Percentiles rank a stretch among this genome's conserved stretches.
phyloP scores from a whole-genome alignment of 1,139 yeast species.

The Entelexis sorbosivorans region DNA sequence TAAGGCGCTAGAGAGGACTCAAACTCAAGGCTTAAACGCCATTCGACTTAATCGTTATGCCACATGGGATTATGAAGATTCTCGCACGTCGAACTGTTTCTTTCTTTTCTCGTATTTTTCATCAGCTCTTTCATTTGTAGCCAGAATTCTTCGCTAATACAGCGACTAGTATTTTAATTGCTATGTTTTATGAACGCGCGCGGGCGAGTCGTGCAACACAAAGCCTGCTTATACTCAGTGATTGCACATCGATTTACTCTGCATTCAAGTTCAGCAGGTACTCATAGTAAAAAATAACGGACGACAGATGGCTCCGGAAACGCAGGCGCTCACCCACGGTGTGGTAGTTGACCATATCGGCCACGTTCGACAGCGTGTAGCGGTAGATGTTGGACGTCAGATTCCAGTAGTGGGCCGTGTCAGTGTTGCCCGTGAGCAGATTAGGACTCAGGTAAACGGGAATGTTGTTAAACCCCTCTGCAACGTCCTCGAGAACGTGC shows the following conservation, averaged over 20 bases:
- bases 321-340: conserved; percentile 41
- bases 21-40: no score
- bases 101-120: no score
- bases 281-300: conserved; percentile 49
- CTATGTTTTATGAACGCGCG: no score
- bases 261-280: conserved; percentile 29
- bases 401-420: conserved; percentile 62
- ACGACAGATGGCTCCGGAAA: conserved; percentile 46
- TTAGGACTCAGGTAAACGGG: conserved; percentile 40
- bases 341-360: conserved; percentile 52
- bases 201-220: no score
- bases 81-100: no score
- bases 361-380: conserved; percentile 34
- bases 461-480: conserved; percentile 28
- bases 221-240: no score
- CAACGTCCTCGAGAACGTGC: conserved; percentile 43
- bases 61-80: no score
- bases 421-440: conserved; percentile 66
- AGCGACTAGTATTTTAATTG: no score
- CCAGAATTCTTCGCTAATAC: no score
- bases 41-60: no score
- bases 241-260: neutral
- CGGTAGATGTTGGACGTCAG: conserved; percentile 61
- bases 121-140: no score
- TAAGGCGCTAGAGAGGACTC: no score